A percentile compares a stretch with the other conserved stretches of the same genome.
Evolutionary conservation across 805 yeast genomes (phyloP).

Genomic region (Brettanomyces sp.): DNA sequence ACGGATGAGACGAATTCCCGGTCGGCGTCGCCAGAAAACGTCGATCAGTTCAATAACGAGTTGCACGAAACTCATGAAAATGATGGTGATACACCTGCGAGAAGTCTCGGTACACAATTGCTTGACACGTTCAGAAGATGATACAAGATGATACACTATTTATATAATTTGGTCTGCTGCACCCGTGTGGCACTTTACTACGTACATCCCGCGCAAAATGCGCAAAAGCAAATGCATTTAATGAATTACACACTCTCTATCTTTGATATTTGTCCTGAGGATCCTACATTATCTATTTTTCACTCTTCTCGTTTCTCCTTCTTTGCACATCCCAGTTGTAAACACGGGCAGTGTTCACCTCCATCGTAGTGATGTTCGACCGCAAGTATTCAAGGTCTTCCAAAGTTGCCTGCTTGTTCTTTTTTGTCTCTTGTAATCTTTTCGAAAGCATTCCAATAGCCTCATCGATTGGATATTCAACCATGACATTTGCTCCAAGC

Average conservation of each 20-base stretch:
- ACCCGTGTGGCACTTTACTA: too few species aligned
- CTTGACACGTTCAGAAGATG: conserved; percentile 45
- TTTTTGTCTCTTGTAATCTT: conserved; percentile 54
- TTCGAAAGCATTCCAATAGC: conserved; percentile 62
- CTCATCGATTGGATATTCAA: conserved; percentile 86
- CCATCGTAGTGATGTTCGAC: conserved; percentile 93
- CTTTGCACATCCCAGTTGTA: conserved; percentile 84
- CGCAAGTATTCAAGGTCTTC: conserved; percentile 80
- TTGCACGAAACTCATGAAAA: conserved; percentile 23
- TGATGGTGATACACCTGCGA: conserved; percentile 45
- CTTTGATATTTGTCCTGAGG: conserved; percentile 2
- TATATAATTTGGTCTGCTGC: not conserved
- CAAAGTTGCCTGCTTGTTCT: conserved; percentile 51
- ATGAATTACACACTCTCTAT: too few species aligned
- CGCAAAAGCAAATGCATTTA: not conserved
- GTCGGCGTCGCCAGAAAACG: conserved; percentile 1
- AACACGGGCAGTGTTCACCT: conserved; percentile 90
- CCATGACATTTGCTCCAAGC: conserved; percentile 98
- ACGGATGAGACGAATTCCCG: not conserved
- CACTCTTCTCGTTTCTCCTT: conserved; percentile 39
- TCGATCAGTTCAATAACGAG: conserved; percentile 10
- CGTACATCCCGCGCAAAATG: not conserved
- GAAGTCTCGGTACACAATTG: conserved; percentile 53
- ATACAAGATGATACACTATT: not conserved
- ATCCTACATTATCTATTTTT: not conserved